A percentile compares a stretch with the other conserved stretches of the same genome.
phyloP scores from a whole-genome alignment of 176 grass and related monocot species.

The Miscanthus lutarioriparius region DNA sequence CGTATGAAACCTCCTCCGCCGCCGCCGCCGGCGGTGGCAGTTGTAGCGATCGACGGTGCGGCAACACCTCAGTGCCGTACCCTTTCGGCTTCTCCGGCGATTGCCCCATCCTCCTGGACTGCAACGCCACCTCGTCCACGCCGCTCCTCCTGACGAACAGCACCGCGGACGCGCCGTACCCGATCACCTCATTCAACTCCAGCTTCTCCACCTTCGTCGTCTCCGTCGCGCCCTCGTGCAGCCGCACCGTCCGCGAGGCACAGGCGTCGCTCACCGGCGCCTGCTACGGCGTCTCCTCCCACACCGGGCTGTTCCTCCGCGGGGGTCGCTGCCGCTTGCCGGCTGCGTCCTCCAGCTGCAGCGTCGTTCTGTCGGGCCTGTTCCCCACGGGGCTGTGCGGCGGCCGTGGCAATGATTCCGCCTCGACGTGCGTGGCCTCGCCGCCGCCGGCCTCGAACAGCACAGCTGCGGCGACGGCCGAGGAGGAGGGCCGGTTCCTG shows the following conservation, averaged over 20 bases:
- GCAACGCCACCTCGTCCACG: constrained; percentile 1
- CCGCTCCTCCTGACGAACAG: background rate
- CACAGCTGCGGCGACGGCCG: too few species aligned
- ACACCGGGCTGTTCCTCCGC: constrained; percentile 44
- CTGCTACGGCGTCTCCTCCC: constrained; percentile 39
- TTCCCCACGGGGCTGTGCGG: background rate
- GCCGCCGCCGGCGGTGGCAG: background rate
- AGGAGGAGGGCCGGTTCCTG: too few species aligned
- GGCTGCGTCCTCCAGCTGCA: too few species aligned
- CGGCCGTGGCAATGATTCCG: too few species aligned
- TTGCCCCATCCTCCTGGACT: constrained; percentile 44
- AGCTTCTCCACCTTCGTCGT: background rate
- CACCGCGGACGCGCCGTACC: background rate
- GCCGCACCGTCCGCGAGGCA: constrained; percentile 7
- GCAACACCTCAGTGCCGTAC: constrained; percentile 5
- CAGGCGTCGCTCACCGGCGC: constrained; percentile 2
- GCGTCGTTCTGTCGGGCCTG: too few species aligned
- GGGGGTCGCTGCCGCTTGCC: too few species aligned
- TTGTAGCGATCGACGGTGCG: constrained; percentile 40
- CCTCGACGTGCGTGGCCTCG: constrained; percentile 31
- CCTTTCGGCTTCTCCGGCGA: constrained; percentile 60
- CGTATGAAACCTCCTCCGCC: background rate
- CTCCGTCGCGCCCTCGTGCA: constrained; percentile 30
- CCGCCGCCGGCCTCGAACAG: too few species aligned
- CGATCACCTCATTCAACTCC: constrained; percentile 8